Conservation (phyloP, 2,329 filamentous ascomycete species). For the Septoria petroselini region DNA sequence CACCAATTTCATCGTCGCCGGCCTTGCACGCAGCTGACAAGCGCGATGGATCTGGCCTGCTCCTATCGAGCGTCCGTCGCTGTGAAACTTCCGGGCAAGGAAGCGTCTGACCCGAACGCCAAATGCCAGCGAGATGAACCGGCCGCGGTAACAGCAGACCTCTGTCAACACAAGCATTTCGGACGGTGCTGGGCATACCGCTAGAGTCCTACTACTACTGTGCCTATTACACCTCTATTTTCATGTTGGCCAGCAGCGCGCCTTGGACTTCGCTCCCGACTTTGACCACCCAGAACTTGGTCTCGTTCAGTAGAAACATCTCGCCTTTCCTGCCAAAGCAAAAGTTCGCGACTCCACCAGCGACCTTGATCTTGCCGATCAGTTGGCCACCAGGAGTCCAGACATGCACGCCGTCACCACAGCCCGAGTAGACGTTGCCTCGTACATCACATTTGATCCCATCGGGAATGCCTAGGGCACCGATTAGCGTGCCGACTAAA, state of each 20-base stretch:
- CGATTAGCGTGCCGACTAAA: not conserved
- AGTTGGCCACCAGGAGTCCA: slow-evolving; percentile 51
- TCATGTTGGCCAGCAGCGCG: slow-evolving; percentile 32
- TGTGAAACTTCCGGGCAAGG: too few species aligned
- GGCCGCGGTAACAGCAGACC: not conserved
- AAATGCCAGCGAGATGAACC: too few species aligned
- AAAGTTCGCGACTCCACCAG: slow-evolving; percentile 39
- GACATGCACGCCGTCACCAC: slow-evolving; percentile 55
- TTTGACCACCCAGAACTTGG: slow-evolving; percentile 28
- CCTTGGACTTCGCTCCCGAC: slow-evolving; percentile 25
- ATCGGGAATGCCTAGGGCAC: slow-evolving; percentile 53
- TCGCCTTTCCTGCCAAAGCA: slow-evolving; percentile 32
- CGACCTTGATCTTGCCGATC: slow-evolving; percentile 58
- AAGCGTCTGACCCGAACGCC: too few species aligned
- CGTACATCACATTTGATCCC: slow-evolving; percentile 55
- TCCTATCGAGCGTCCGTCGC: too few species aligned
- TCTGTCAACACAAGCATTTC: too few species aligned
- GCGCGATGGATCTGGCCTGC: too few species aligned
- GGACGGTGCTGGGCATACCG: not conserved
- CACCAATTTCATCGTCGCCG: too few species aligned
- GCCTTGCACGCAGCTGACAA: too few species aligned
- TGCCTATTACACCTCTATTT: slow-evolving; percentile 24
- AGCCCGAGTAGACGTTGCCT: slow-evolving; percentile 57
- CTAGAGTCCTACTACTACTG: too few species aligned
- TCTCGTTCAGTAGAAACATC: slow-evolving; percentile 32